Evolutionary conservation across 805 yeast genomes (phyloP), one percentile per base, ranked within the genome.

Genomic region (Ogataea nitratoaversa): DNA sequence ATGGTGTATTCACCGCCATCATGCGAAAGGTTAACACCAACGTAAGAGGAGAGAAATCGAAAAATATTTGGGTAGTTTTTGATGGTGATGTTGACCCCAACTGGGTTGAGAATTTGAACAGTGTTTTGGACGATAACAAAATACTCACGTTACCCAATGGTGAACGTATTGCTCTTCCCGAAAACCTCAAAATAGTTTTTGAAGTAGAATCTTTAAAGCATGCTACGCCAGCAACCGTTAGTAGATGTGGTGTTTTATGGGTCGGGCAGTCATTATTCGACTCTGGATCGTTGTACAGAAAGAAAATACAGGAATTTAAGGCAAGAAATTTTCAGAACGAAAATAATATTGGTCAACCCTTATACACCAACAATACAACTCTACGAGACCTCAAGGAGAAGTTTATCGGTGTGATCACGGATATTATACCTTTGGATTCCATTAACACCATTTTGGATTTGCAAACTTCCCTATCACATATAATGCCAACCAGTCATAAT

Each of bases 41-140:
- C 45, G 48, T 74, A 13, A 65, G 84, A 32, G 88, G 87, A 1
- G 90, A 84, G 45, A 49, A 57, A 8, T 47, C 63, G 2, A 78
- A 73, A 43, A 59, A 70, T 3, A 70, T 79, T 13, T 89, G 95
- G 93, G 72, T 91, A 43, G 72, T 90, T 0, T 84, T 91, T 55
- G 97, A 91, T 61, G 95, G 97, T 30, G 96, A 88, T 51, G 76
- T 91, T 27, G 97, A 91, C 56, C 97, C 98, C 0, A 80, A 78
- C 30, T 91, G 97, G 95, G 87, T 87, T 1, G 98, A 91, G 53
- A 83, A 84, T 41, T 66, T 91, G 48, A 91, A 91, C 64, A 84
- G 95, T 65, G 93, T 89, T 8, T 67, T 91, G 14, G 98, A 91
- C 62, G 98, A 91, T 49, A 91, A 89, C 61, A 79, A 76, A 47